A percentile compares a stretch with the other conserved stretches of the same genome.
Conservation (phyloP, 148 eudicot species). For the Pharnaceum exiguum region DNA sequence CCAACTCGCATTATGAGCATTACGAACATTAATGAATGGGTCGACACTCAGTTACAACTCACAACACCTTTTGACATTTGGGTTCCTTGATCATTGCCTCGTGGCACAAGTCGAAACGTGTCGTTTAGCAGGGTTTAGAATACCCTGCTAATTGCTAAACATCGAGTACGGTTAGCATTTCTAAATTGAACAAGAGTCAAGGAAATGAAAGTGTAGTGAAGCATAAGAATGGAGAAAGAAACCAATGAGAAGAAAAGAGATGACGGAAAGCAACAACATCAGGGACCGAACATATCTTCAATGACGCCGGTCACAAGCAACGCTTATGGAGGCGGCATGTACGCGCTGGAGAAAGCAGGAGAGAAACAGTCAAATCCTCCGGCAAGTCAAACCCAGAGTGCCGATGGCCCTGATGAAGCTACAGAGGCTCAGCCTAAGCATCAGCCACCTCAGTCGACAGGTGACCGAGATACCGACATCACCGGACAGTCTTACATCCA, state of each 20-base stretch:
- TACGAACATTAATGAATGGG: too few species aligned
- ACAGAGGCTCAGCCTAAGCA: conserved; percentile 28
- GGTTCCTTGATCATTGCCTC: too few species aligned
- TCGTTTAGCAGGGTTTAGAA: too few species aligned
- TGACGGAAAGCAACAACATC: conserved; percentile 3
- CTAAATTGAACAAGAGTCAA: too few species aligned
- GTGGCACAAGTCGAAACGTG: too few species aligned
- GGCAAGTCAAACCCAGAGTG: conserved; percentile 72
- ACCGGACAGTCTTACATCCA: conserved; percentile 80
- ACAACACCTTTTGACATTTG: too few species aligned
- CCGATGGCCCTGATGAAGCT: conserved; percentile 60
- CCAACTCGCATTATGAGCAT: too few species aligned
- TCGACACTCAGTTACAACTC: too few species aligned
- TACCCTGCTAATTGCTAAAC: too few species aligned
- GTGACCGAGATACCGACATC: conserved; percentile 63
- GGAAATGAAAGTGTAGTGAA: too few species aligned
- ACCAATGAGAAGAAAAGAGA: background rate
- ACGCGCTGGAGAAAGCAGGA: conserved; percentile 29
- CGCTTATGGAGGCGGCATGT: conserved; percentile 88
- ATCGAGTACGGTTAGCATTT: too few species aligned
- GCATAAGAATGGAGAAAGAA: conserved; percentile 6
- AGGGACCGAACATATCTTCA: conserved; percentile 28
- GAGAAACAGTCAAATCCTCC: conserved; percentile 21
- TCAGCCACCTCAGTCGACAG: conserved; percentile 59
- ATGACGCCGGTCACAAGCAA: conserved; percentile 53